Evolutionary conservation across 768 basidiomycete genomes (phyloP).

Genomic region (Boletus vinaceobasis): DNA sequence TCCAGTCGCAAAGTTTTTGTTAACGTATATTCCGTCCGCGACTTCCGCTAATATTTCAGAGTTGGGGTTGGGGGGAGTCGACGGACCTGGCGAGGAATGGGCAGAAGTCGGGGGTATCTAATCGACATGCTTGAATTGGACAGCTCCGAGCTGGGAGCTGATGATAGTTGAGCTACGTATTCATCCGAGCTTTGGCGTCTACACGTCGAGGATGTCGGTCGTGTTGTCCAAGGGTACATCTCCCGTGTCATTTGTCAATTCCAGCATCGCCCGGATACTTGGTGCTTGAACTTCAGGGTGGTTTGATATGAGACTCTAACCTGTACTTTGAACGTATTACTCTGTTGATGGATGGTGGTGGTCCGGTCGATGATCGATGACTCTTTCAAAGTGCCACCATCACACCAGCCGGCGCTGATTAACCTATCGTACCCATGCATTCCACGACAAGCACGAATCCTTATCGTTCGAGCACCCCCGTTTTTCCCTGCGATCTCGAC

Average conservation of each 20-base stretch:
- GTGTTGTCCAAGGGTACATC: not conserved
- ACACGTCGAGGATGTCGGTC: not conserved
- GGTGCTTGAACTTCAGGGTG: not conserved
- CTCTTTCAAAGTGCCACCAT: too few species aligned
- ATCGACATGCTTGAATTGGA: not conserved
- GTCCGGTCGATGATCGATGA: too few species aligned
- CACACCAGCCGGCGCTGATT: too few species aligned
- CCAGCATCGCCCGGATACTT: not conserved
- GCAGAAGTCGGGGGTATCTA: not conserved
- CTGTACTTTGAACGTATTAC: not conserved
- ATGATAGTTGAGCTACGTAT: not conserved
- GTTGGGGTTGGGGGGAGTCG: not conserved
- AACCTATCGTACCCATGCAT: not conserved
- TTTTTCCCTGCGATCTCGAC: conserved; percentile 30
- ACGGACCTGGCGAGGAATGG: not conserved
- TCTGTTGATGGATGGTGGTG: too few species aligned
- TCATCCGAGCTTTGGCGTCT: not conserved
- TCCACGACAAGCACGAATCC: not conserved
- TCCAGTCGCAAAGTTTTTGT: not conserved
- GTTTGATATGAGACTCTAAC: not conserved
- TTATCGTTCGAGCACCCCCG: not conserved
- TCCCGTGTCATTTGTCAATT: too few species aligned
- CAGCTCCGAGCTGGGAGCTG: not conserved
- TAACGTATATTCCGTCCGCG: not conserved
- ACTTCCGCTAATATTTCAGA: not conserved